Base-by-base conservation (phyloP, 2,329 filamentous ascomycete genomes). In the Microsporum audouinii region DNA sequence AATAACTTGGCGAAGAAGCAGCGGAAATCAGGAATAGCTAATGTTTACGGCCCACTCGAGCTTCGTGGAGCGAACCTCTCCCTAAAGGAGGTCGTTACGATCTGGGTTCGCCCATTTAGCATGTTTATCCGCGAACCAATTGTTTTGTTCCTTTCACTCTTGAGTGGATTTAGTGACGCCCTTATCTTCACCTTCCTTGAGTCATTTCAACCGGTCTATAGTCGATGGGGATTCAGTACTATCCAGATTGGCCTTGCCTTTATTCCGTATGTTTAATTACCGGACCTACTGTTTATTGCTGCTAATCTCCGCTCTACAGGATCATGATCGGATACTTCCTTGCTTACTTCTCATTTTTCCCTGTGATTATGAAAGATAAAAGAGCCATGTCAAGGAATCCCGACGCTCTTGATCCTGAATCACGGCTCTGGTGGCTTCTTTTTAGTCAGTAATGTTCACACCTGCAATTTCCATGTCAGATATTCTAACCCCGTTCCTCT, bases 21-120 rank as follows among this genome's bases (percentile, higher is more conserved):
- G 34, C 79, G 84, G 58, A 73, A 77, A 64, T 82, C 75, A 5
- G 83, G 83, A 3, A 71, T 80, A 60, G 73, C 76, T 62, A 84
- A 87, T 67, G 72, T 90, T 63, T 89, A 82, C 70, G 88, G 88
- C 0, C 88, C 87, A 0, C 84, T 88, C 63, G 89, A 94, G 73
- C 79, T 90, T 14, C 77, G 82, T 6, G 72, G 74, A 10, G 76
- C 80, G 60, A 78, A 82, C 53, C 80, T 87, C 68, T 79, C 80
- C 1, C 73, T 75, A 58, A 78, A 76, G 63, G 83, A 86, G 65
- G 74, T 87, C 12, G 62, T 83, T 34, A 73, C 76, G 43, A 79
- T 84, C 55, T 84, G 84, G 82, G 68, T 77, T 36, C 80, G 83
- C 0, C 84, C 84, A 0, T 87, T 85, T 69, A 76, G 79, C 63